Evolutionary conservation across 805 yeast genomes (phyloP), one percentile per base, ranked within the genome.

Genomic region (Metschnikowia aberdeeniae): DNA sequence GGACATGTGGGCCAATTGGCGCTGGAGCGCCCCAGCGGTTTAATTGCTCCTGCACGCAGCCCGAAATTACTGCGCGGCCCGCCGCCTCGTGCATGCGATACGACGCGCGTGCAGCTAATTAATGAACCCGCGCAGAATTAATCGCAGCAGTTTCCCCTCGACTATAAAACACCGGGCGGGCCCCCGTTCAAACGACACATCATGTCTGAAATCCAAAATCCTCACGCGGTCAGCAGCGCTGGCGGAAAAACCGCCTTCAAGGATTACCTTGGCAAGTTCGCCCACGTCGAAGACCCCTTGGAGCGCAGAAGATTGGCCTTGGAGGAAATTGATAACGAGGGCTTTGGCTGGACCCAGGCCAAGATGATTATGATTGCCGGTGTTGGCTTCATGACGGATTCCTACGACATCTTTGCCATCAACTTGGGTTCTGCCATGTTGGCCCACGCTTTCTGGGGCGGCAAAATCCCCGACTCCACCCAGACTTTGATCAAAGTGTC

Each of bases 231-330:
- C 20, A 55, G 55, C 53, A 29, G 38, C 26, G 45, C 57, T 35
- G 95, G 95, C 71, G 93, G 95, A 72, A 84, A 86, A 62, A 80
- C 88, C 52, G 93, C 93, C 43, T 86, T 86, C 79, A 90, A 86
- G 72, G 88, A 86, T 62, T 86, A 78, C 66, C 61, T 85, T 51
- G 86, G 82, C 46, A 89, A 86, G 66, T 86, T 82, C 55, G 86
- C 92, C 36, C 86, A 86, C 61, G 78, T 86, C 52, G 85, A 82
- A 50, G 95, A 86, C 64, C 95, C 95, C 5, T 68, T 86, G 54
- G 93, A 86, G 67, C 82, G 95, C 77, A 81, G 92, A 77, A 79
- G 90, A 73, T 70, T 86, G 60, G 95, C 95, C 35, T 72, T 86
- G 61, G 89, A 85, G 64, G 86, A 85, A 62, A 86, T 86, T 52